Evolutionary conservation across 345 rosid genomes (phyloP).

Genomic region (Eucalyptus cladocalyx): DNA sequence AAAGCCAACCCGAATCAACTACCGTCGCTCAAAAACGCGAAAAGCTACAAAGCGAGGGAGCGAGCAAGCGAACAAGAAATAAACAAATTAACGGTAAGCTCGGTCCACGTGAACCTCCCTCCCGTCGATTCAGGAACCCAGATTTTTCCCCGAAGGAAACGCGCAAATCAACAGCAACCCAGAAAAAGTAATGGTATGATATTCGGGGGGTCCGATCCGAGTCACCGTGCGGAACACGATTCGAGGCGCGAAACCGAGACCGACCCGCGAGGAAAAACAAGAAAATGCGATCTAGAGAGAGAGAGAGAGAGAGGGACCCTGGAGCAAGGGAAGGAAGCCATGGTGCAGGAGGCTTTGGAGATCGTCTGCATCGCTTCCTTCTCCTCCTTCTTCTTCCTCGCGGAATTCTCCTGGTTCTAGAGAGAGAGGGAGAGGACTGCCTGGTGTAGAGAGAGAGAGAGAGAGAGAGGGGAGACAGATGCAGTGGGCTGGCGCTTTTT

Average conservation of each 20-base stretch:
- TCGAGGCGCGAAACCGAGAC: neutral
- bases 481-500: neutral
- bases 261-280: neutral
- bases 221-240: neutral
- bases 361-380: slow-evolving; percentile 45
- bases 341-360: slow-evolving; percentile 64
- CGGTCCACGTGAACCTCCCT: neutral
- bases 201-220: neutral
- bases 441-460: neutral
- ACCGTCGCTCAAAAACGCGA: neutral
- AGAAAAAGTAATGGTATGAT: neutral
- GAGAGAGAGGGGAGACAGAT: neutral
- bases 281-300: neutral
- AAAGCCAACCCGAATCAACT: neutral
- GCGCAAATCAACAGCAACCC: neutral
- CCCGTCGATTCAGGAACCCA: neutral
- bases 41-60: neutral
- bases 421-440: neutral
- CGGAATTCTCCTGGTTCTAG: neutral
- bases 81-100: neutral
- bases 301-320: slow-evolving; percentile 21
- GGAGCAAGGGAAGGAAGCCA: slow-evolving; percentile 67
- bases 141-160: neutral
- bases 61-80: neutral
- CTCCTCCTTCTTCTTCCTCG: neutral